phyloP scores from a whole-genome alignment of 73 alveolate species.

The Tetrahymena elliotti region DNA sequence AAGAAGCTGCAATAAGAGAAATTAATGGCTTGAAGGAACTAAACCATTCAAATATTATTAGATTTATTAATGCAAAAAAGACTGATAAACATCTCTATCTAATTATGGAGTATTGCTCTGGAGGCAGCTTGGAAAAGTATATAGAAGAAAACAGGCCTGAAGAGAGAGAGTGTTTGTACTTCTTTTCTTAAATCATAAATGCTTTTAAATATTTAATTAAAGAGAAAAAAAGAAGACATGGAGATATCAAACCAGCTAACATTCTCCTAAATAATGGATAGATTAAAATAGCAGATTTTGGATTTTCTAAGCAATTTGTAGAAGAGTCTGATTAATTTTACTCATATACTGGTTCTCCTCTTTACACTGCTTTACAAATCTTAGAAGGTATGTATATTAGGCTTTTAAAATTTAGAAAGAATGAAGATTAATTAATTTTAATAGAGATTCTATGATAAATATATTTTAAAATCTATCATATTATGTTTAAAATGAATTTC shows the following conservation, averaged over 20 bases:
- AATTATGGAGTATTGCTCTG: neutral
- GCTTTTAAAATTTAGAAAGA: too few species aligned
- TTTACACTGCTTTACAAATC: neutral
- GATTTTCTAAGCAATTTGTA: slow-evolving; percentile 13
- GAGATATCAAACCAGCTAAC: slow-evolving; percentile 40
- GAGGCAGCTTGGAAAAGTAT: neutral
- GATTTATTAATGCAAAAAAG: neutral
- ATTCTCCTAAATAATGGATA: slow-evolving; percentile 1
- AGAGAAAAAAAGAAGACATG: slow-evolving; percentile 11
- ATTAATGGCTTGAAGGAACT: neutral
- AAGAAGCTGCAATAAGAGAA: neutral
- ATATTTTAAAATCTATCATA: neutral
- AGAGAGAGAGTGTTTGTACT: neutral
- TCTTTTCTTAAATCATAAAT: neutral
- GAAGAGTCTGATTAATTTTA: neutral
- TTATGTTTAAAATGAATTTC: too few species aligned
- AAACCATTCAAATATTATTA: neutral
- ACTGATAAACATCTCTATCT: neutral
- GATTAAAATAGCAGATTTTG: slow-evolving; percentile 37
- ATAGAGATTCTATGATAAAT: too few species aligned
- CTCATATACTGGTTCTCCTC: neutral
- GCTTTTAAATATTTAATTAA: neutral
- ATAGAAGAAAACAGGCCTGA: neutral
- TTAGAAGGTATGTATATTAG: neutral
- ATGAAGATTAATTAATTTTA: too few species aligned